Evolutionary conservation across 1,139 yeast species (phyloP).

Genomic region (Candida sp.): DNA sequence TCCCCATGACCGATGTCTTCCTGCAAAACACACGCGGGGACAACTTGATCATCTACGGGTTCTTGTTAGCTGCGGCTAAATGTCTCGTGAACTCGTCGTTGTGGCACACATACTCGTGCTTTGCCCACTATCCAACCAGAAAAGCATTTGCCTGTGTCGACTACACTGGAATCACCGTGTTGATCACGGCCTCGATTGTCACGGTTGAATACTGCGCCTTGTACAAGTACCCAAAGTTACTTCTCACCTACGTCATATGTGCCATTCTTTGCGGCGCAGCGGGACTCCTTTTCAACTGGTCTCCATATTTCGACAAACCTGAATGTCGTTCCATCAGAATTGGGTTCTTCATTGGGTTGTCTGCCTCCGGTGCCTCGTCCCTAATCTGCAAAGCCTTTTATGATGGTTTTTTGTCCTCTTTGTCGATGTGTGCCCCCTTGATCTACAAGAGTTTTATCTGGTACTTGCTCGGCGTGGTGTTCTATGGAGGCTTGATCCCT

Average conservation of each 20-base stretch:
- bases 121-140: slow-evolving; percentile 66
- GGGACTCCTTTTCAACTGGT: slow-evolving; percentile 88
- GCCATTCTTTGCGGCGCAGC: slow-evolving; percentile 69
- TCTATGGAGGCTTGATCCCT: slow-evolving; percentile 89
- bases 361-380: slow-evolving; percentile 75
- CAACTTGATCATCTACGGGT: slow-evolving; percentile 60
- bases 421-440: slow-evolving; percentile 63
- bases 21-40: slow-evolving; percentile 46
- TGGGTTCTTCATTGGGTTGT: slow-evolving; percentile 81
- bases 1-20: slow-evolving; percentile 58
- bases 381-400: slow-evolving; percentile 58
- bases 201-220: slow-evolving; percentile 86
- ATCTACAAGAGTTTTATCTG: slow-evolving; percentile 66
- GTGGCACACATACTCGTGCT: slow-evolving; percentile 94
- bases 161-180: slow-evolving; percentile 90
- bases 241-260: slow-evolving; percentile 55
- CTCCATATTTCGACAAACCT: slow-evolving; percentile 86
- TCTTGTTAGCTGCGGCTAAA: slow-evolving; percentile 72
- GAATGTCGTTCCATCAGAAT: slow-evolving; percentile 83
- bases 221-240: slow-evolving; percentile 58
- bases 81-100: slow-evolving; percentile 79
- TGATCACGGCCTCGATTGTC: slow-evolving; percentile 89
- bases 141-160: slow-evolving; percentile 90
- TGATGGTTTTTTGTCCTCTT: slow-evolving; percentile 59
- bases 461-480: slow-evolving; percentile 83